phyloP scores from a whole-genome alignment of 2,329 filamentous ascomycete species.

The Colletotrichum sp. region DNA sequence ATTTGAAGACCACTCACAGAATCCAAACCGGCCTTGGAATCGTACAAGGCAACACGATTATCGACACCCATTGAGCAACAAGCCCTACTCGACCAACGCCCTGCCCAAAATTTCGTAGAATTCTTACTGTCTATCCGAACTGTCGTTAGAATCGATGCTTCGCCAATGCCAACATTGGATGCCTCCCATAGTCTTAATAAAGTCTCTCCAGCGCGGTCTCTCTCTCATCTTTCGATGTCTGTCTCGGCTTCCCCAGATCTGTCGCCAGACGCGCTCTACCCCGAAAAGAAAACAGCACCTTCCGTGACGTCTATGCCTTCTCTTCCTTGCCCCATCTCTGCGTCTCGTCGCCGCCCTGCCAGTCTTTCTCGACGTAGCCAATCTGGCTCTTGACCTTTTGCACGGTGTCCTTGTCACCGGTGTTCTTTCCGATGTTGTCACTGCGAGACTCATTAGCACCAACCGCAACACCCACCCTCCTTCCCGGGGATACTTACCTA shows the following conservation, averaged over 20 bases:
- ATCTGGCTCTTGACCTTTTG: constrained; percentile 83
- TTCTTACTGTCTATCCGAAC: neutral
- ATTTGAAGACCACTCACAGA: rapidly evolving
- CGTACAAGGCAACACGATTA: neutral
- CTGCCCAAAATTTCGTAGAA: neutral
- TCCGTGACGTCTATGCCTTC: constrained; percentile 22
- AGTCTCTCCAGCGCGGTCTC: neutral
- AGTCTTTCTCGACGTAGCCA: constrained; percentile 85
- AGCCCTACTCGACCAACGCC: rapidly evolving
- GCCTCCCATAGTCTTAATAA: neutral
- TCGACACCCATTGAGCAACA: neutral
- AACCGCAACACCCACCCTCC: neutral
- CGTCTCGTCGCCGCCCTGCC: constrained; percentile 84
- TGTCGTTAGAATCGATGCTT: neutral
- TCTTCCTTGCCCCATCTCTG: constrained; percentile 75
- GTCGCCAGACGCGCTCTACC: constrained; percentile 14
- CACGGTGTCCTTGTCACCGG: constrained; percentile 81
- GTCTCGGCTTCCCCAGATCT: neutral
- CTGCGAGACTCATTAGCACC: constrained; percentile 33
- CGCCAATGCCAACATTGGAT: neutral
- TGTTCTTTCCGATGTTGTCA: constrained; percentile 93
- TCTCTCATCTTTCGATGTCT: neutral
- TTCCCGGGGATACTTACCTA: constrained; percentile 45
- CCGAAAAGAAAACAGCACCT: neutral
- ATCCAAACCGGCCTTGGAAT: neutral